phyloP scores from a whole-genome alignment of 768 basidiomycete genomes.

The Tulasnella sp. region DNA sequence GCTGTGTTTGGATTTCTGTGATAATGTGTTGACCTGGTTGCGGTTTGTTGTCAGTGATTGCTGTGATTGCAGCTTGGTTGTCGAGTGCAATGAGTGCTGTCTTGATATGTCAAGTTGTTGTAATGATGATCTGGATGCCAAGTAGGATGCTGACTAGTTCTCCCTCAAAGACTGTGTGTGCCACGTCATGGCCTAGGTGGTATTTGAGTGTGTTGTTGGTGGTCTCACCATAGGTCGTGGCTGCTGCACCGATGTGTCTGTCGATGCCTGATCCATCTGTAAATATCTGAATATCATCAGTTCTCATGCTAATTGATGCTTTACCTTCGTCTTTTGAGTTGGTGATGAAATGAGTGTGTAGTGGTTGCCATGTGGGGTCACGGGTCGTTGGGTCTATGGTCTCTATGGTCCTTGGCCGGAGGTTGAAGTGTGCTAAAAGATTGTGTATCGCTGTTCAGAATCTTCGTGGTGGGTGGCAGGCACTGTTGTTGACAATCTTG shows the following conservation, averaged over 20 bases:
- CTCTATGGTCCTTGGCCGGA: not conserved
- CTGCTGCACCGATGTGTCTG: not conserved
- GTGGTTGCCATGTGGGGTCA: not conserved
- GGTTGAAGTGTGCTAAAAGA: not conserved
- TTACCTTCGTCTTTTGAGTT: not conserved
- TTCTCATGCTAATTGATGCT: not conserved
- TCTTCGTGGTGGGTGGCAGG: not conserved
- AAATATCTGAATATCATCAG: not conserved
- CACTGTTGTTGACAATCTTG: not conserved
- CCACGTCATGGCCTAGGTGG: not conserved
- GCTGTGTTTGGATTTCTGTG: not conserved
- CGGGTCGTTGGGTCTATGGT: not conserved
- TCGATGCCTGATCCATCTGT: not conserved
- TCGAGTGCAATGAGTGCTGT: constrained; percentile 2
- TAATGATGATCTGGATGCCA: not conserved
- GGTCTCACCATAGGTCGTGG: not conserved
- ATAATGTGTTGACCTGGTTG: constrained; percentile 11
- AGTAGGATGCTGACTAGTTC: constrained; percentile 10
- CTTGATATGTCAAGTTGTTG: not conserved
- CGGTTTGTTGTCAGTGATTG: not conserved
- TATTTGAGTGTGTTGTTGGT: not conserved
- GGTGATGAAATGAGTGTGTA: not conserved
- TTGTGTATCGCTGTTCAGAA: not conserved
- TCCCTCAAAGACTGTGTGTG: not conserved
- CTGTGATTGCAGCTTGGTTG: constrained; percentile 15